Evolutionary conservation across 805 yeast species (phyloP).

Genomic region (Kodamaea neixiangensis): DNA sequence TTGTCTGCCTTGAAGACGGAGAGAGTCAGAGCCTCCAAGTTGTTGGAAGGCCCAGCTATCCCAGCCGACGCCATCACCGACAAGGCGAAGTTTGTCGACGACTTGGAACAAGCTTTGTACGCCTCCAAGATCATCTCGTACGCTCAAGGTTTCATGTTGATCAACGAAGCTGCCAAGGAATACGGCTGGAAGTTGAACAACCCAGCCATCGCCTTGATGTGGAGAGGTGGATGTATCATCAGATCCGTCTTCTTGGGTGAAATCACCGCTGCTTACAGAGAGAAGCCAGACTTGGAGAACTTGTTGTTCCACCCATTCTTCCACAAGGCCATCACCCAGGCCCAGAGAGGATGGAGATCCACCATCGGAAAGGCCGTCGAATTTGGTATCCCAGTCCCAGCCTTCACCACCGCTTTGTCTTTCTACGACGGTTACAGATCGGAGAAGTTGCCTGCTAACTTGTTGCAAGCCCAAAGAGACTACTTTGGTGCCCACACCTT

Average conservation of each 20-base stretch:
- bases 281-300: conserved; percentile 91
- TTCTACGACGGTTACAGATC: conserved; percentile 99
- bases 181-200: conserved; percentile 96
- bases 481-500: conserved; percentile 99
- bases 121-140: conserved; percentile 98
- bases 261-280: conserved; percentile 94
- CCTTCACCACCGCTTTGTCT: conserved; percentile 93
- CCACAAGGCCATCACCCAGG: conserved; percentile 85
- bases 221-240: conserved; percentile 99
- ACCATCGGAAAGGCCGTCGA: conserved; percentile 75
- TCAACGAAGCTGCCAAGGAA: conserved; percentile 96
- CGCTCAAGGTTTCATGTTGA: conserved; percentile 99
- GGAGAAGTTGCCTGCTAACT: conserved; percentile 92
- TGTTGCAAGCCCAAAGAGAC: conserved; percentile 99
- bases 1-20: conserved; percentile 89
- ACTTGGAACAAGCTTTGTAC: conserved; percentile 95
- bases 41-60: conserved; percentile 76
- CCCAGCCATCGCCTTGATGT: conserved; percentile 98
- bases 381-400: conserved; percentile 96
- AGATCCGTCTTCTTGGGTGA: conserved; percentile 98
- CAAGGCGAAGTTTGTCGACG: conserved; percentile 82
- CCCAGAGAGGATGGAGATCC: conserved; percentile 95
- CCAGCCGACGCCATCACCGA: conserved; percentile 66
- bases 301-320: conserved; percentile 94
- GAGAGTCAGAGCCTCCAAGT: conserved; percentile 81